Percentiles rank a stretch among this genome's conserved stretches.
Conservation (phyloP, 73 alveolate species). For the Tetrahymena thermophila region DNA sequence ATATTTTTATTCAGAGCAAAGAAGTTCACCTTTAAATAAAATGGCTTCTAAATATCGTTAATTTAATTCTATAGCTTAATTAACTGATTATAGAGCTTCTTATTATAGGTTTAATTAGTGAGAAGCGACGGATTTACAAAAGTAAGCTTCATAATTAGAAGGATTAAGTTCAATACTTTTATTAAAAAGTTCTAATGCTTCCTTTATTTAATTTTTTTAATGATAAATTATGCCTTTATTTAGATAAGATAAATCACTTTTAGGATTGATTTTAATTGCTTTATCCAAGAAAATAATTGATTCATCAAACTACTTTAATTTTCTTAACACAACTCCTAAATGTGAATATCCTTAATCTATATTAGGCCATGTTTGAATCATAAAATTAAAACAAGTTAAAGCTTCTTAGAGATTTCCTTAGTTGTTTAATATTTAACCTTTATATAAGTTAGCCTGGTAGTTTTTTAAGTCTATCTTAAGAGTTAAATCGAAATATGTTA, state of each 20-base stretch:
- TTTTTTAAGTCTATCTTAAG: neutral
- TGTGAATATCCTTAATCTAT: neutral
- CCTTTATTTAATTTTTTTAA: neutral
- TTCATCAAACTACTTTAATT: neutral
- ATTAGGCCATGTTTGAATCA: neutral
- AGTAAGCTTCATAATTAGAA: neutral
- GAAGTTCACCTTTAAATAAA: neutral
- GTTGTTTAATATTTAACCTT: neutral
- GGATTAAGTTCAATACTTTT: neutral
- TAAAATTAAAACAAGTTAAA: neutral
- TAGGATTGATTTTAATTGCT: neutral
- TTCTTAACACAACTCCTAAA: neutral
- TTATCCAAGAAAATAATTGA: neutral
- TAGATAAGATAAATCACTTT: neutral
- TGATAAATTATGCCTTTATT: neutral
- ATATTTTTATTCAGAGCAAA: neutral
- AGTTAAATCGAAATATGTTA: neutral
- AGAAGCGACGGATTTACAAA: neutral
- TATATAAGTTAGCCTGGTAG: neutral
- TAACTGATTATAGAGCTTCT: neutral
- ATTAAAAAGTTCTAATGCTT: neutral
- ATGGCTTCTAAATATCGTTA: neutral
- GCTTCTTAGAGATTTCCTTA: neutral
- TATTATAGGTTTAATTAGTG: too few species aligned
- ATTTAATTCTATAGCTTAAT: neutral